Conservation (phyloP, 2,329 filamentous ascomycete genomes). For the Aspergillus intermedius region DNA sequence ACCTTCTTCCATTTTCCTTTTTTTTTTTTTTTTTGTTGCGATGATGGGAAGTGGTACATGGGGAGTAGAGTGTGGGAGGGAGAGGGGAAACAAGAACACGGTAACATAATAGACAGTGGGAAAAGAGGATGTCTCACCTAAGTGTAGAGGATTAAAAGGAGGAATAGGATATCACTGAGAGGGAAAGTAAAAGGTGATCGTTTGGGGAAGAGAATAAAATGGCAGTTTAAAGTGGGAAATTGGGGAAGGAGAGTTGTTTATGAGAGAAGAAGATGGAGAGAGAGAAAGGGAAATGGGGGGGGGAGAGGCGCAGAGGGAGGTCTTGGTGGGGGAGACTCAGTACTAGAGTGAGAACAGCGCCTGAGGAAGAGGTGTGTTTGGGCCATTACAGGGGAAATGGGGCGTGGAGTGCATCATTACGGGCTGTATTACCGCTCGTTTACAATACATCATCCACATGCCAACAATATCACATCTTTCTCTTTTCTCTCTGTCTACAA, state of each 20-base stretch:
- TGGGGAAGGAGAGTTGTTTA: conserved; percentile 4
- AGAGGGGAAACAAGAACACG: conserved; percentile 3
- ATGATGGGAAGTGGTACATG: conserved; percentile 4
- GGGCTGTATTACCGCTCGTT: neutral
- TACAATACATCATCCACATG: neutral
- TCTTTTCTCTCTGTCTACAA: neutral
- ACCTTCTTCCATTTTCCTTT: neutral
- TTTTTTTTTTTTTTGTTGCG: neutral
- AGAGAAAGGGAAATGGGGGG: conserved; percentile 12
- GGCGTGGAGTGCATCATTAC: neutral
- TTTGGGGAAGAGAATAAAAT: conserved; percentile 2
- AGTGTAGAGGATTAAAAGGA: conserved; percentile 2
- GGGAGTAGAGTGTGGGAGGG: conserved; percentile 6
- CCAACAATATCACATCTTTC: neutral
- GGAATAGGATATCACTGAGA: conserved; percentile 1
- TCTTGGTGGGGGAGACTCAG: conserved; percentile 7
- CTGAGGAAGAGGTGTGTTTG: no score
- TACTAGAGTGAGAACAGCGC: neutral
- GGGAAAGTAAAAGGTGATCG: neutral
- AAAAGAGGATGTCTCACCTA: conserved; percentile 6
- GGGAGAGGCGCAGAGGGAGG: conserved; percentile 19
- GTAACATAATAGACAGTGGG: neutral
- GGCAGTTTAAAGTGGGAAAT: conserved; percentile 2
- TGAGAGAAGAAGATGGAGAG: conserved; percentile 11
- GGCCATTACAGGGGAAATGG: no score